Percentiles rank a stretch among this genome's conserved stretches.
Evolutionary conservation across 306 rosid species (phyloP).

Genomic region (Lathyrus aphaca): DNA sequence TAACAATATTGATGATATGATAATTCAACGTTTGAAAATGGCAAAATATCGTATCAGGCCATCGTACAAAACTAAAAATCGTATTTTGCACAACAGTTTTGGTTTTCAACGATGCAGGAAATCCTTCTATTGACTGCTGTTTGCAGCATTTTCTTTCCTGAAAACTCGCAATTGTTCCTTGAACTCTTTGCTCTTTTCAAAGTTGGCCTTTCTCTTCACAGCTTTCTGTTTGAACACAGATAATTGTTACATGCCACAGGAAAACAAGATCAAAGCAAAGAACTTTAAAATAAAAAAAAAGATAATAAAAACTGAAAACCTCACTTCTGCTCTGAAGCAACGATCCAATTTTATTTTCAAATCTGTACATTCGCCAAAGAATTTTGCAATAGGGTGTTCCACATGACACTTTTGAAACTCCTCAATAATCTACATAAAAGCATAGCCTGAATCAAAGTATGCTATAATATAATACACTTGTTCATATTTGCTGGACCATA

Average conservation of each 20-base stretch:
- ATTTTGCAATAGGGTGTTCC: conserved; percentile 77
- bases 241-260: not conserved
- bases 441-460: conserved; percentile 15
- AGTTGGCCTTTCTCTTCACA: conserved; percentile 90
- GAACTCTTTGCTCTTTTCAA: conserved; percentile 82
- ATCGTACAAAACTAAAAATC: conserved; percentile 11
- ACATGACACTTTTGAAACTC: conserved; percentile 81
- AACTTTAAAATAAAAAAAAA: not conserved
- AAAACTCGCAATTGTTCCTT: conserved; percentile 68
- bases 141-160: conserved; percentile 70
- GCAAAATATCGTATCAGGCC: conserved; percentile 10
- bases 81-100: not conserved
- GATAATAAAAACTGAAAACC: conserved; percentile 6
- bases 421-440: conserved; percentile 65
- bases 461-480: not conserved
- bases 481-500: conserved; percentile 28
- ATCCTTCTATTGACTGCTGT: conserved; percentile 47
- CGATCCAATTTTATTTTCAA: conserved; percentile 88
- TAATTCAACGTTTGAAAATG: conserved; percentile 1
- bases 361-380: conserved; percentile 89
- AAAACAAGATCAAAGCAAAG: not conserved
- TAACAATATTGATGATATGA: not conserved
- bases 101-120: conserved; percentile 13
- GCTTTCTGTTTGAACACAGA: conserved; percentile 66
- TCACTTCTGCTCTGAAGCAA: conserved; percentile 89